Evolutionary conservation across 1,284 basidiomycete species (phyloP), one percentile per base, ranked within the genome.

Genomic region (Ustilago vetiveriae): DNA sequence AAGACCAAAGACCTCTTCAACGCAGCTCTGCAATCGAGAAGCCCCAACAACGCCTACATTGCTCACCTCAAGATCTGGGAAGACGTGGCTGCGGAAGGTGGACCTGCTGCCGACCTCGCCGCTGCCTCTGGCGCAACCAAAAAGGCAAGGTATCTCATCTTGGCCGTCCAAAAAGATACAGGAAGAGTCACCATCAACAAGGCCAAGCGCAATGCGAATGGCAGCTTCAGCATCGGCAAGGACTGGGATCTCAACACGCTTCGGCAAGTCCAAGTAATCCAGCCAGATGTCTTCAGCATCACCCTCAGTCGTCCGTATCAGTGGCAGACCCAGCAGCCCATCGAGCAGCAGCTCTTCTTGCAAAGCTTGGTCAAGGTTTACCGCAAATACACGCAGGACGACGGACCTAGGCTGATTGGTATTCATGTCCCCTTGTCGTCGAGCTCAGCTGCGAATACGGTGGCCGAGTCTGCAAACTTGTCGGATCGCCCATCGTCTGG

Each of bases 201-300:
- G 83, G 93, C 94, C 7, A 98, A 98, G 83, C 84, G 92, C 59
- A 98, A 99, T 82, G 89, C 90, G 33, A 98, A 98, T 79, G 91
- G 92, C 33, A 89, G 91, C 0, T 98, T 96, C 84, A 97, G 94
- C 19, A 92, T 97, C 51, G 96, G 96, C 21, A 99, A 99, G 85
- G 94, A 94, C 9, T 99, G 96, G 96, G 88, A 86, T 66, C 83
- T 98, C 37, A 84, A 88, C 42, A 92, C 95, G 80, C 86, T 98
- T 68, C 86, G 90, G 51, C 88, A 85, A 29, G 82, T 98, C 41
- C 89, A 94, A 69, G 89, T 94, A 38, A 72, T 88, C 30, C 70
- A 78, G 48, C 71, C 76, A n/a, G 63, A 74, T 37, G 27, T 70
- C 3, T 79, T 81, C 41, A 68, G 69, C 24, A 57, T 82, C 23